phyloP scores from a whole-genome alignment of 495 filamentous ascomycete species.

The Penicillium mononematosum region DNA sequence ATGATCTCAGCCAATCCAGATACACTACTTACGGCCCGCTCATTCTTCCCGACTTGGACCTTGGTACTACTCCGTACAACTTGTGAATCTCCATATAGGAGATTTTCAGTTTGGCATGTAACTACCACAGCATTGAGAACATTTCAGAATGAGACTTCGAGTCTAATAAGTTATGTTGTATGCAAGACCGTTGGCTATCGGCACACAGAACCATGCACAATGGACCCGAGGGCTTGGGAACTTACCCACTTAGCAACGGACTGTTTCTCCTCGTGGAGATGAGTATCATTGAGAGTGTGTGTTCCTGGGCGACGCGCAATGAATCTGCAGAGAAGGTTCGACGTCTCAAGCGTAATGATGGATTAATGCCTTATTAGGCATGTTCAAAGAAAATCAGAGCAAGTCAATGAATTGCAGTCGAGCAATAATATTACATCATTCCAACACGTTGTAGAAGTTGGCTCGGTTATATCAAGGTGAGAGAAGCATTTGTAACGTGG shows the following conservation, averaged over 20 bases:
- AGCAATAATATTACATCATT: neutral
- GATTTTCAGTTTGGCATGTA: neutral
- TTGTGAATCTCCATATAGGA: too few relatives aligned
- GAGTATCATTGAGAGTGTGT: neutral
- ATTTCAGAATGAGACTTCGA: neutral
- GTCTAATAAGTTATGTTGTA: neutral
- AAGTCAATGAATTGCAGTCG: neutral
- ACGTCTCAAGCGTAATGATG: neutral
- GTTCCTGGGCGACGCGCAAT: neutral
- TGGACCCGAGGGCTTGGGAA: neutral
- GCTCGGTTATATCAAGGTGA: neutral
- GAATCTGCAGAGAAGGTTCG: neutral
- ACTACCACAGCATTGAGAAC: neutral
- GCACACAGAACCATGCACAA: neutral
- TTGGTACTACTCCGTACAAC: neutral
- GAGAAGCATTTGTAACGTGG: neutral
- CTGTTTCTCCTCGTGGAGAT: neutral
- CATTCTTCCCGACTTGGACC: neutral
- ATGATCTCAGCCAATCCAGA: conserved; percentile 6
- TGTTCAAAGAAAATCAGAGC: neutral
- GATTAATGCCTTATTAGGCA: neutral
- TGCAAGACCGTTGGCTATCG: conserved; percentile 6
- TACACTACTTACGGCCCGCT: neutral
- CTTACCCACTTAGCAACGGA: conserved; percentile 4
- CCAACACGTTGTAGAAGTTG: neutral